These are phyloP conservation scores for Neofusicoccum umdonicola DNA, from an alignment of 2,329 filamentous ascomycete species.

Conservation along the genomic window DNA sequence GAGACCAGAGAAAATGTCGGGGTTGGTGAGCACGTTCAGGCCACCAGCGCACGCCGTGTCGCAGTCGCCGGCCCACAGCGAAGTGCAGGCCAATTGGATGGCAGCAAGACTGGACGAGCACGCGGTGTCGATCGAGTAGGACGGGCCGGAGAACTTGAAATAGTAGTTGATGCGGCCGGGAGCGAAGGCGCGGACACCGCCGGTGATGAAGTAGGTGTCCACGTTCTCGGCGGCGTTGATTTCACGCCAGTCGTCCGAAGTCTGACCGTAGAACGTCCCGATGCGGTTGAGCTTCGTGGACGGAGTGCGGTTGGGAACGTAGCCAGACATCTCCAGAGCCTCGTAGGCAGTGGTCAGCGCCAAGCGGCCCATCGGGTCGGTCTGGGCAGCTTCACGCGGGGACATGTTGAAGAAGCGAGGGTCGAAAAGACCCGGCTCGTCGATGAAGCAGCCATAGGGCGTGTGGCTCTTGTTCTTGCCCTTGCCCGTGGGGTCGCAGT, in stretches of 20 bases:
- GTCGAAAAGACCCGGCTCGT: constrained; percentile 24
- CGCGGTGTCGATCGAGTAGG: constrained; percentile 24
- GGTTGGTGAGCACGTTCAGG: constrained; percentile 25
- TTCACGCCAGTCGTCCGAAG: constrained; percentile 32
- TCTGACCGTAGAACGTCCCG: constrained; percentile 31
- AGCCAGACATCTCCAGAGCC: constrained; percentile 23
- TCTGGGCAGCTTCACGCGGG: constrained; percentile 23
- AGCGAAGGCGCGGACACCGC: constrained; percentile 51
- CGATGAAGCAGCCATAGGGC: constrained; percentile 28
- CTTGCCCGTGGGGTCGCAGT: constrained; percentile 57
- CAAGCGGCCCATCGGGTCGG: constrained; percentile 23
- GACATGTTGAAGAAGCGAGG: constrained; percentile 25
- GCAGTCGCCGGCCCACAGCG: constrained; percentile 21
- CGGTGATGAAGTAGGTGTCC: constrained; percentile 56
- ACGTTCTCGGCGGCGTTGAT: constrained; percentile 34
- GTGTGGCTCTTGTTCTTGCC: constrained; percentile 22
- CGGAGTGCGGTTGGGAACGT: constrained; percentile 25
- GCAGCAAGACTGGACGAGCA: constrained; percentile 25
- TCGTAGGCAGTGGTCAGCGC: constrained; percentile 23
- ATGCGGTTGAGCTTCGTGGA: constrained; percentile 27
- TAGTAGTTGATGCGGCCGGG: constrained; percentile 48
- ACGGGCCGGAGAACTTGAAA: constrained; percentile 26
- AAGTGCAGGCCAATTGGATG: constrained; percentile 27
- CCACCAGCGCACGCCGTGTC: constrained; percentile 30
- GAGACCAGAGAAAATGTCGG: constrained; percentile 45